These are phyloP conservation scores for Naumovozyma baii DNA, from an alignment of 805 yeast genomes.

Conservation along the genomic window DNA sequence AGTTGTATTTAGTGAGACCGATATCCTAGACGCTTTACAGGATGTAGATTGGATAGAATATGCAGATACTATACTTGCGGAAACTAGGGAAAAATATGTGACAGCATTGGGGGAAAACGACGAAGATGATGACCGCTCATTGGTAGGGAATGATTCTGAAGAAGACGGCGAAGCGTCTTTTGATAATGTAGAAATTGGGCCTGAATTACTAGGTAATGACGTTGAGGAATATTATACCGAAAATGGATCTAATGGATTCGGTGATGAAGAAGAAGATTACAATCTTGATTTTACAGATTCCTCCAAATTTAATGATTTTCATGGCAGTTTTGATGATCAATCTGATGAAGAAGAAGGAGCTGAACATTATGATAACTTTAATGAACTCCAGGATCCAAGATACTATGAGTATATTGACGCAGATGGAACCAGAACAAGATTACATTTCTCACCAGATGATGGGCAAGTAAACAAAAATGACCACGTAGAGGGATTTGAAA, in stretches of 20 bases:
- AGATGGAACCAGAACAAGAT: constrained; percentile 28
- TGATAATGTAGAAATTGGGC: not conserved
- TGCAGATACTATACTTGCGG: constrained; percentile 72
- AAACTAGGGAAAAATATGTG: constrained; percentile 88
- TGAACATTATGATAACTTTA: constrained; percentile 31
- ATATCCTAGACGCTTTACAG: constrained; percentile 19
- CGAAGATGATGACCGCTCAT: constrained; percentile 32
- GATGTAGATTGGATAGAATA: constrained; percentile 60
- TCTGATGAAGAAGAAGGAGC: constrained; percentile 45
- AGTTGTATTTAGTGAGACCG: constrained; percentile 19
- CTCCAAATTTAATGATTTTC: not conserved
- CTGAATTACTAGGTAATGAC: constrained; percentile 17
- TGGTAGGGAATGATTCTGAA: constrained; percentile 24
- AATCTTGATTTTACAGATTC: not conserved
- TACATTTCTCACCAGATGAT: constrained; percentile 7
- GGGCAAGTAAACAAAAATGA: not conserved
- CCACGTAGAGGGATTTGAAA: too few species aligned
- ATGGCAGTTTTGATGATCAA: constrained; percentile 5
- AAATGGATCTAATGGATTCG: not conserved
- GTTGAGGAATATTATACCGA: constrained; percentile 5
- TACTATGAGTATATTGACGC: constrained; percentile 31
- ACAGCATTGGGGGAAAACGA: constrained; percentile 81
- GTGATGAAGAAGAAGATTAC: constrained; percentile 12
- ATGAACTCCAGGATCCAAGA: constrained; percentile 24
- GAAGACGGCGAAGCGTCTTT: constrained; percentile 18